Evolutionary conservation across 2,329 filamentous ascomycete species (phyloP).

Genomic region (Hypocreales sp.): DNA sequence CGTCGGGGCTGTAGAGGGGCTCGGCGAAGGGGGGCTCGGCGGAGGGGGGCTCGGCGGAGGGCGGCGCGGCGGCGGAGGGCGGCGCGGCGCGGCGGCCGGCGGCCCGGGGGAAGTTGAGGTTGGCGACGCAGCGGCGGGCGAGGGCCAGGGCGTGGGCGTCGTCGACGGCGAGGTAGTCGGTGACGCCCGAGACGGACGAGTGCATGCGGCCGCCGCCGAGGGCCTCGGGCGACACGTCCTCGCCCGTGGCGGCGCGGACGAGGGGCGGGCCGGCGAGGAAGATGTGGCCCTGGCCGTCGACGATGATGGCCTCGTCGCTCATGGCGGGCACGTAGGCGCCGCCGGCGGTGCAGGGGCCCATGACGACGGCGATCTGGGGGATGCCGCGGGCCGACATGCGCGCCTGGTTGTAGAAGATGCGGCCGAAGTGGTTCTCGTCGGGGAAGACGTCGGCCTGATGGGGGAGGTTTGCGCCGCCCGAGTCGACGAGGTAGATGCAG

Average conservation of each 20-base stretch:
- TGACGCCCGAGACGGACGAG: slow-evolving; percentile 79
- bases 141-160: slow-evolving; percentile 84
- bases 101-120: slow-evolving; percentile 73
- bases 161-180: slow-evolving; percentile 88
- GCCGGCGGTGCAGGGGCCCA: slow-evolving; percentile 93
- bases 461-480: slow-evolving; percentile 85
- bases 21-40: slow-evolving; percentile 41
- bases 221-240: slow-evolving; percentile 80
- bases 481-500: slow-evolving; percentile 94
- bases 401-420: slow-evolving; percentile 97
- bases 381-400: slow-evolving; percentile 81
- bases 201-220: slow-evolving; percentile 83
- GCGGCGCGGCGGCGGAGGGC: slow-evolving; percentile 71
- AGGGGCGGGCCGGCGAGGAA: slow-evolving; percentile 90
- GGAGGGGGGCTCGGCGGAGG: slow-evolving; percentile 29
- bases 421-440: slow-evolving; percentile 85
- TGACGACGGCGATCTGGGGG: slow-evolving; percentile 86
- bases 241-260: slow-evolving; percentile 90
- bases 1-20: slow-evolving; percentile 63
- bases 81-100: slow-evolving; percentile 60
- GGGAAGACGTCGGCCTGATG: slow-evolving; percentile 95
- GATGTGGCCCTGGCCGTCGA: slow-evolving; percentile 89
- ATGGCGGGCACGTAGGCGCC: slow-evolving; percentile 94
- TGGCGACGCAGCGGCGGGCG: slow-evolving; percentile 67
- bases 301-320: slow-evolving; percentile 96